Conservation (phyloP, 331 rosid species). For the Rosa hybrid region DNA sequence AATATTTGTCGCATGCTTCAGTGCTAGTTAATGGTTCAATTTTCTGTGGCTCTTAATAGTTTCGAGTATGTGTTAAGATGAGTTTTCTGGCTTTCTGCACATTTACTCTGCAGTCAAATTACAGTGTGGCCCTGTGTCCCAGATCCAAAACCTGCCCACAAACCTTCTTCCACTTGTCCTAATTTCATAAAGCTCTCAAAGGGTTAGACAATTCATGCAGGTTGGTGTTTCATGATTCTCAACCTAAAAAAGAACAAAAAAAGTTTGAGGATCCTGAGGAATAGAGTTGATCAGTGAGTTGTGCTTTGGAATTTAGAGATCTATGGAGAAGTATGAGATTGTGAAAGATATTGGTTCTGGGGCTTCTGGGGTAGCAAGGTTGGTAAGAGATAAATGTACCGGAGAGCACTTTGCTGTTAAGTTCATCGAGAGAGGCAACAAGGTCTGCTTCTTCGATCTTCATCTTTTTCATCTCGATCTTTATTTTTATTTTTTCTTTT, state of each 20-base stretch:
- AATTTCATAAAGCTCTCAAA: neutral
- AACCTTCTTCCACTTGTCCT: neutral
- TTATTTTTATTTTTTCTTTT: neutral
- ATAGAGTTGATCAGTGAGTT: neutral
- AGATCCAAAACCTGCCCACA: neutral
- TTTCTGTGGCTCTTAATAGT: neutral
- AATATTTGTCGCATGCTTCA: neutral
- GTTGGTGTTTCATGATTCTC: neutral
- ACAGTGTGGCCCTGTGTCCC: neutral
- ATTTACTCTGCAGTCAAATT: neutral
- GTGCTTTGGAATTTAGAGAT: neutral
- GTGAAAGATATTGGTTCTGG: conserved; percentile 74
- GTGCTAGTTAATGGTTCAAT: neutral
- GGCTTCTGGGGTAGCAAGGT: conserved; percentile 73
- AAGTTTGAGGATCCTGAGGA: neutral
- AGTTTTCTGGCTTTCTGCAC: neutral
- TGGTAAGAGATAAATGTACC: conserved; percentile 53
- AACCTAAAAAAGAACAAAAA: neutral
- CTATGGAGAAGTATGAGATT: conserved; percentile 79
- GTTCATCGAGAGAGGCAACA: conserved; percentile 79
- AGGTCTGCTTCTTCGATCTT: conserved; percentile 37
- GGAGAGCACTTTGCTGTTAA: conserved; percentile 63
- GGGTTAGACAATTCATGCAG: neutral
- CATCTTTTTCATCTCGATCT: neutral
- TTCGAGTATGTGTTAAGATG: neutral